Base-by-base conservation (phyloP, 2,329 filamentous ascomycete species). In the Ceratocystis harringtonii region DNA sequence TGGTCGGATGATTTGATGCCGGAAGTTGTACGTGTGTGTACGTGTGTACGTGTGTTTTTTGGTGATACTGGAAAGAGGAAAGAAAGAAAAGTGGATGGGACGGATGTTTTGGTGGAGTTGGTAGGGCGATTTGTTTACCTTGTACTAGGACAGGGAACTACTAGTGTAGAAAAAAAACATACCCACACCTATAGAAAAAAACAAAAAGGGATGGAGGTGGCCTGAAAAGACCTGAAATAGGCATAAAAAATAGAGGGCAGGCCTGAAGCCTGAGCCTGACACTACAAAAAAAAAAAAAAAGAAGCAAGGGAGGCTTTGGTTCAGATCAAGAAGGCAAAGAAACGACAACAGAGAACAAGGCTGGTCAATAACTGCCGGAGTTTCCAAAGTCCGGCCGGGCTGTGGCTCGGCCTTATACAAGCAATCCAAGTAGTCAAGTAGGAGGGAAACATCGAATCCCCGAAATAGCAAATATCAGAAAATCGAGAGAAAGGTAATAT, bases 111-210 rank as follows among this genome's bases (percentile, higher is more conserved):
- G 58, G 36, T 3, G 36, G 55, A 64, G 30, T 41, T 36, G 43
- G 65, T 61, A 48, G 48, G 55, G 15, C 55, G 55, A 36, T 58
- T 58, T 58, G 55, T 36, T 58, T 58, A 58, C 55, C 5, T 58
- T 30, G 55, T n/a, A 15, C 12, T 41, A 3, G 55, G 55, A 32
- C 15, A 63, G 50, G 15, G 45, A 32, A 62, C 32, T 32, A 52
- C 5, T 30, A 66, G 44, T n/a, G n/a, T 22, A 45, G 25, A 43
- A 58, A 62, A 66, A 41, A 52, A 43, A 63, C 44, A 45, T n/a
- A 52, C 8, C 5, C 19, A 58, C 17, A 36, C 6, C 55, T 8
- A 10, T 8, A 58, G 5, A 19, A 58, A 36, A n/a, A n/a, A 22
- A 8, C 22, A 25, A n/a, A 58, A 58, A 36, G 28, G 15, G 30